Conservation (phyloP, 495 filamentous ascomycete genomes). For the Trichoderma reesei region DNA sequence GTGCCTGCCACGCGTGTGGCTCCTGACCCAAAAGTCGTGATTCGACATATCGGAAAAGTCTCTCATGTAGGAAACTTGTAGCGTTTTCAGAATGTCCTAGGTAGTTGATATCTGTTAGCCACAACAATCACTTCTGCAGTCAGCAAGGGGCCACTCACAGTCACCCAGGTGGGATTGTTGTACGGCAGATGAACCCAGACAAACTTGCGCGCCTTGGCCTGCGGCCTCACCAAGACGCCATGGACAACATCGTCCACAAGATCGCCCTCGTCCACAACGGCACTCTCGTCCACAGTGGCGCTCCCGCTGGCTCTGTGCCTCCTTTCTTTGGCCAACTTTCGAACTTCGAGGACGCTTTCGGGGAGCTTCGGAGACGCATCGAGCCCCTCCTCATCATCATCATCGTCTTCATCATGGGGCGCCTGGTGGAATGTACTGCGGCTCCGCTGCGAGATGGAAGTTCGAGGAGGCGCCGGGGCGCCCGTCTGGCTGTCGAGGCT, state of each 20-base stretch:
- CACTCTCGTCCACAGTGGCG: conserved; percentile 12
- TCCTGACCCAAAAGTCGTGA: conserved; percentile 39
- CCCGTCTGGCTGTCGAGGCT: not conserved
- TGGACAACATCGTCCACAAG: conserved; percentile 16
- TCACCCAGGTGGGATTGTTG: conserved; percentile 58
- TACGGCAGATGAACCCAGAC: conserved; percentile 60
- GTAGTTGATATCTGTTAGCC: not conserved
- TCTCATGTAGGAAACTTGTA: conserved; percentile 23
- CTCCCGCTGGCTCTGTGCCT: conserved; percentile 15
- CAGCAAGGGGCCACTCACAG: conserved; percentile 24
- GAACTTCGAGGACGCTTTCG: conserved; percentile 4
- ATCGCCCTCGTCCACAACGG: conserved; percentile 16
- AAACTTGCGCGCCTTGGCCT: conserved; percentile 36
- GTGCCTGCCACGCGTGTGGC: conserved; percentile 35
- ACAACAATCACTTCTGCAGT: not conserved
- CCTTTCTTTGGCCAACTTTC: conserved; percentile 14
- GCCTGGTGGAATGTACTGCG: not conserved
- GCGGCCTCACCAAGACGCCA: conserved; percentile 29
- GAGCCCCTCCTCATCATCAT: not conserved
- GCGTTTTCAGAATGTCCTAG: conserved; percentile 19
- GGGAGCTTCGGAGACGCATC: conserved; percentile 5
- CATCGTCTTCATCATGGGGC: not conserved
- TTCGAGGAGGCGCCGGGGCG: not conserved
- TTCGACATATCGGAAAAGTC: conserved; percentile 37
- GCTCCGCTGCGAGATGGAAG: conserved; percentile 6